Evolutionary conservation across 495 filamentous ascomycete genomes (phyloP), one percentile per base, ranked within the genome.

Genomic region (Penicillium pulvis): DNA sequence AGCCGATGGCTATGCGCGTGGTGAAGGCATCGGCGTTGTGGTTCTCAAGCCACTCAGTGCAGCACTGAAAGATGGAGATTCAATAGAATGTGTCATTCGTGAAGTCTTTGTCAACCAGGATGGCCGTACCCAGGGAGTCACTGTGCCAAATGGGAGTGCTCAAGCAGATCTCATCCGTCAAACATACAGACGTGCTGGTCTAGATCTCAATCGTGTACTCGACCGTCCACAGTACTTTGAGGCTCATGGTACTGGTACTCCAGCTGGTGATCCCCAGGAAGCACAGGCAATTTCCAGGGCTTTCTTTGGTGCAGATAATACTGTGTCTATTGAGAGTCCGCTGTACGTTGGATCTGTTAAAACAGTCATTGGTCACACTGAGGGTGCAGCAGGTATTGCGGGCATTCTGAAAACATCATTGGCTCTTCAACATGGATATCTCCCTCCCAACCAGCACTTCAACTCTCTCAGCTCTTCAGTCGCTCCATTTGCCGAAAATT

Each of bases 201-300:
- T 87, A 1, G 62, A 73, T 46, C 60, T 65, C 50, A 66, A 17
- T 70, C 66, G 0, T 58, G 57, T 4, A 17, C n/a, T 14, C 20
- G 41, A 31, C n/a, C 42, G 39, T 10, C 26, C 26, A 20, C 36
- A 43, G 28, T 71, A 64, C 44, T 59, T 77, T 8, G 72, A 77
- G 51, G 55, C 61, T 3, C 57, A 76, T 71, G 57, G 83, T 11
- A 88, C 86, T 0, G 87, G 85, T 6, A 89, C 87, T 2, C 70
- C 20, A 6, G 73, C 75, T 1, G 86, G 86, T 4, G 87, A 90
- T 60, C 85, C 84, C 0, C 77, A 83, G 2, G 87, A 91, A 61
- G 72, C 79, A 0, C 74, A 16, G 6, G 53, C 65, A 10, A 53
- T 42, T 67, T 1, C 42, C 48, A 9, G 71, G 73, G 8, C 57